Percentiles rank a stretch among this genome's conserved stretches.
Evolutionary conservation across 768 basidiomycete genomes (phyloP).

Genomic region (Erythrobasidium yunnanense): DNA sequence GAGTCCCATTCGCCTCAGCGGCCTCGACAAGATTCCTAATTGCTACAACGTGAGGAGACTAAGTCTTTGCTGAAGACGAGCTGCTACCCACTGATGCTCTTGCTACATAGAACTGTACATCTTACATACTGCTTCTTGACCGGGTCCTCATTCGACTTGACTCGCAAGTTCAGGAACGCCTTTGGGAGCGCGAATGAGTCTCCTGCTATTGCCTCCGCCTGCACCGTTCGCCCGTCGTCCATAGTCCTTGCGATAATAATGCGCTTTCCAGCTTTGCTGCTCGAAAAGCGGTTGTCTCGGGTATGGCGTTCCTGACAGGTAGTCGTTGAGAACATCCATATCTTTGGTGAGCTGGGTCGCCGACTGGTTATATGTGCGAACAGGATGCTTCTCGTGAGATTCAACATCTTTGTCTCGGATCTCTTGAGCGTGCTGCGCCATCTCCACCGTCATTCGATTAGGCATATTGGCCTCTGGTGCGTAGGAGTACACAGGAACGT

Average conservation of each 20-base stretch:
- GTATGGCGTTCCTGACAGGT: not conserved
- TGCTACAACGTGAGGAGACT: not conserved
- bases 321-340: not conserved
- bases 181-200: not conserved
- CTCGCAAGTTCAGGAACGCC: not conserved
- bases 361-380: not conserved
- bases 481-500: not conserved
- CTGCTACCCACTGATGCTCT: not conserved
- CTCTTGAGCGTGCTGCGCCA: not conserved
- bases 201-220: not conserved
- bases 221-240: not conserved
- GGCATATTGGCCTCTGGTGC: not conserved
- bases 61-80: not conserved
- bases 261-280: conserved; percentile 9
- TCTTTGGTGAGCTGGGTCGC: not conserved
- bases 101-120: not conserved
- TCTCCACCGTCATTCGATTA: not conserved
- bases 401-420: not conserved
- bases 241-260: conserved; percentile 8
- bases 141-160: no score
- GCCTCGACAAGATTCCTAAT: not conserved
- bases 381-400: not conserved
- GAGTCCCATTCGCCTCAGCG: no score
- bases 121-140: not conserved
- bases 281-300: conserved; percentile 1